These are phyloP conservation scores for Cryptosporidium bovis DNA, from an alignment of 169 alveolate genomes.

Conservation along the genomic window DNA sequence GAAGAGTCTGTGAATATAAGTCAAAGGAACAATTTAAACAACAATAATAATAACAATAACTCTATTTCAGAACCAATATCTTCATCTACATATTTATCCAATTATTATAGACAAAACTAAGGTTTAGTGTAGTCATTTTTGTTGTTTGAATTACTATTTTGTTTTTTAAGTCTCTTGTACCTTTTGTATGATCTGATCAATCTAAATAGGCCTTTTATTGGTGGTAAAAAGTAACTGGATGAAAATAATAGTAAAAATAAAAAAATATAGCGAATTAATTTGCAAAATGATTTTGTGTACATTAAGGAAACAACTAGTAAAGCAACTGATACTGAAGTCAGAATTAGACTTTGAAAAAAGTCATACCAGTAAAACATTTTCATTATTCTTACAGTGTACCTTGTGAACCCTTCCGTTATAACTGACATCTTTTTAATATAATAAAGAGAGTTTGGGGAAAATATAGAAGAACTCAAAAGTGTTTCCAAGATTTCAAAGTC, in stretches of 20 bases:
- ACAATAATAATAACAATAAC: not conserved
- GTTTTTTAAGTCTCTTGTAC: conserved; percentile 18
- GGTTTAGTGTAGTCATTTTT: not conserved
- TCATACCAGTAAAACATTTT: conserved; percentile 34
- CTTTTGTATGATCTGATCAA: conserved; percentile 18
- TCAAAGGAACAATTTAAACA: not conserved
- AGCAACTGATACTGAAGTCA: not conserved
- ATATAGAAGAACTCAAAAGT: conserved; percentile 12
- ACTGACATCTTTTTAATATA: not conserved
- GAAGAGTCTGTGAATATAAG: not conserved
- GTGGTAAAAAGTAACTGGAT: conserved; percentile 31
- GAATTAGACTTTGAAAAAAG: conserved; percentile 9
- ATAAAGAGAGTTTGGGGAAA: conserved; percentile 11
- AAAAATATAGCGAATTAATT: conserved; percentile 34
- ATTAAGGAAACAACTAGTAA: conserved; percentile 13
- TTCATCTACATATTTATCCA: not conserved
- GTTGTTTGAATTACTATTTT: not conserved
- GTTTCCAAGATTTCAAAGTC: conserved; percentile 34
- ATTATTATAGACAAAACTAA: not conserved
- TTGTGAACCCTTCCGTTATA: conserved; percentile 5
- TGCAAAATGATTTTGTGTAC: conserved; percentile 14
- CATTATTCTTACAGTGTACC: not conserved
- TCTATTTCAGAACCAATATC: not conserved
- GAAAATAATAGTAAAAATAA: not conserved
- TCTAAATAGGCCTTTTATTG: conserved; percentile 38